phyloP scores from a whole-genome alignment of 1,139 yeast genomes.

The Groenewaldozyma sp. region DNA sequence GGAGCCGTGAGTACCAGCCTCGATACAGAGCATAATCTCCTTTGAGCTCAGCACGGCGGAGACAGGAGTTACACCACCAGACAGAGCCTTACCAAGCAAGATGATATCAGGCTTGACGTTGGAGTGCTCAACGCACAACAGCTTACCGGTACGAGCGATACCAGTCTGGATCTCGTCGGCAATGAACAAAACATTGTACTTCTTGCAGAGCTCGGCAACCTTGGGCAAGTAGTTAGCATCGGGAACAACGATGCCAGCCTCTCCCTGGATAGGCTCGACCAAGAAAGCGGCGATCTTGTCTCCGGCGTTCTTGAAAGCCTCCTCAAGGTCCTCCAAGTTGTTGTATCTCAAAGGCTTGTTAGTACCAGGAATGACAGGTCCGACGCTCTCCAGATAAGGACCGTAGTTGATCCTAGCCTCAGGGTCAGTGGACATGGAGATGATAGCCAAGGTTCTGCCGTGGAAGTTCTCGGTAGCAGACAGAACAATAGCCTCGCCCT shows the following conservation, averaged over 20 bases:
- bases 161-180: slow-evolving; percentile 98
- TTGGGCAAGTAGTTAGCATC: slow-evolving; percentile 67
- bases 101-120: slow-evolving; percentile 79
- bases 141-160: slow-evolving; percentile 92
- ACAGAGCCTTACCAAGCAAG: slow-evolving; percentile 84
- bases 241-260: slow-evolving; percentile 96
- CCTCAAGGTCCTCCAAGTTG: slow-evolving; percentile 74
- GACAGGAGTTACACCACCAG: slow-evolving; percentile 93
- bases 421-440: slow-evolving; percentile 93
- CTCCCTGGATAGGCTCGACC: slow-evolving; percentile 97
- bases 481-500: slow-evolving; percentile 74
- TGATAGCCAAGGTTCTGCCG: slow-evolving; percentile 92
- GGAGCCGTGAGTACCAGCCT: slow-evolving; percentile 96
- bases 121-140: slow-evolving; percentile 85
- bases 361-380: slow-evolving; percentile 62
- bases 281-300: slow-evolving; percentile 86
- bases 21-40: slow-evolving; percentile 82
- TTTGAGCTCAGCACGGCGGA: slow-evolving; percentile 82
- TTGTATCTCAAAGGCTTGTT: slow-evolving; percentile 30
- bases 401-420: slow-evolving; percentile 88
- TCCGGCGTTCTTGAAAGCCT: slow-evolving; percentile 76
- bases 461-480: slow-evolving; percentile 89
- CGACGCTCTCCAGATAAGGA: slow-evolving; percentile 77
- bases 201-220: slow-evolving; percentile 67
- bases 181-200: slow-evolving; percentile 78